phyloP scores from a whole-genome alignment of 345 rosid species.

The Aurinia saxatilis region DNA sequence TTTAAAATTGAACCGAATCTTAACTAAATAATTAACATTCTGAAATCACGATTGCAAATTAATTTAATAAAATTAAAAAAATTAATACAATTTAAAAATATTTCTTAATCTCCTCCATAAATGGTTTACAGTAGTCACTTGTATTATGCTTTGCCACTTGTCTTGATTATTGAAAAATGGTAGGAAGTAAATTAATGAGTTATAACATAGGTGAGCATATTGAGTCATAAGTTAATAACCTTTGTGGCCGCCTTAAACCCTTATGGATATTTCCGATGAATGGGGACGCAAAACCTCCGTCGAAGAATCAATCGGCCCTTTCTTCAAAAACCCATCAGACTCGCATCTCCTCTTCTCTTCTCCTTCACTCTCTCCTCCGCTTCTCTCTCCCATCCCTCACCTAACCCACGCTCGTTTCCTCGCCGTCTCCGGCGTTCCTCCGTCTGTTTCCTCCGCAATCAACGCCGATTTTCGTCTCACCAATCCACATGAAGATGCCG shows the following conservation, averaged over 20 bases:
- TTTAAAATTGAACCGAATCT: too few species aligned
- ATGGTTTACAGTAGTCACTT: too few species aligned
- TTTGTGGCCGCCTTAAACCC: background rate
- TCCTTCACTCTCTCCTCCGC: conserved; percentile 38
- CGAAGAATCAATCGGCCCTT: conserved; percentile 16
- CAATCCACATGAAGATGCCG: conserved; percentile 2
- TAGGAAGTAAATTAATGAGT: too few species aligned
- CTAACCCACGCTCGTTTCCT: conserved; percentile 48
- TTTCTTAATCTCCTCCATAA: too few species aligned
- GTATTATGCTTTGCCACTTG: too few species aligned
- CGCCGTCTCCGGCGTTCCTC: conserved; percentile 36
- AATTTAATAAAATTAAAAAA: too few species aligned
- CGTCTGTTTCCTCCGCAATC: conserved; percentile 31
- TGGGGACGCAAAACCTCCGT: conserved; percentile 17
- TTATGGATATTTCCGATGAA: conserved; percentile 13
- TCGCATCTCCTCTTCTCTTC: conserved; percentile 35
- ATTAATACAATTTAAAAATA: too few species aligned
- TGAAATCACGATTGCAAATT: too few species aligned
- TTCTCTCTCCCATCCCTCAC: conserved; percentile 36
- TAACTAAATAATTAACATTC: too few species aligned
- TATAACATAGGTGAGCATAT: too few species aligned
- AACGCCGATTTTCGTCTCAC: conserved; percentile 22
- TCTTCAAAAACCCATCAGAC: conserved; percentile 30
- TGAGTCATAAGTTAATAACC: too few species aligned
- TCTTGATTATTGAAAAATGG: too few species aligned